phyloP scores from a whole-genome alignment of 2,329 filamentous ascomycete genomes.

The Colletotrichum filicis region DNA sequence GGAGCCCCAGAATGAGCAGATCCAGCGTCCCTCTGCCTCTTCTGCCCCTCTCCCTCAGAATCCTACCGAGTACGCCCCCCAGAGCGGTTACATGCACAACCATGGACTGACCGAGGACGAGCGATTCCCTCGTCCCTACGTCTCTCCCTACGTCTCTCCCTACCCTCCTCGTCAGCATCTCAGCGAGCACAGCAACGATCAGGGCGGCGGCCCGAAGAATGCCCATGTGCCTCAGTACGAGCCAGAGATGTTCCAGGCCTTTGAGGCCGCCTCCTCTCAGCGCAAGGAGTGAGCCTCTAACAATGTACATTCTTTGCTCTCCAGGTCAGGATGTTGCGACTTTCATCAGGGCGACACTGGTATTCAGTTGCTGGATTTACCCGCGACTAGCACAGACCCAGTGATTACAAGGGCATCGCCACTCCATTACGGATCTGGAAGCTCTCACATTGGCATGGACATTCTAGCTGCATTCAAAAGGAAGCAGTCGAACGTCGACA shows the following conservation, averaged over 20 bases:
- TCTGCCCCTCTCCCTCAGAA: not conserved
- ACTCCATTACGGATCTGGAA: not conserved
- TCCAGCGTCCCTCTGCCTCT: not conserved
- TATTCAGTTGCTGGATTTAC: not conserved
- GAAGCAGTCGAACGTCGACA: not conserved
- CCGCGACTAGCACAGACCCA: not conserved
- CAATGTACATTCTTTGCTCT: not conserved
- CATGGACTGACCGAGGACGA: not conserved
- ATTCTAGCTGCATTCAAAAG: not conserved
- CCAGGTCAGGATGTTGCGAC: not conserved
- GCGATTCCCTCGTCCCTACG: not conserved
- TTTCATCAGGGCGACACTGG: not conserved
- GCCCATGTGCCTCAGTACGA: not conserved
- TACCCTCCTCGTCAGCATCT: not conserved
- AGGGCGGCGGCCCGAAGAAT: not conserved
- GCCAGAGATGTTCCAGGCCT: not conserved
- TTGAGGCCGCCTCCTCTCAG: not conserved
- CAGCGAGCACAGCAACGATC: not conserved
- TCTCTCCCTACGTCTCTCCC: not conserved
- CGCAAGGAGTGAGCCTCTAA: not conserved
- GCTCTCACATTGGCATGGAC: not conserved
- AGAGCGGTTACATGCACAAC: not conserved
- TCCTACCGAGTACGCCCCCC: not conserved
- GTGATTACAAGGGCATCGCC: not conserved
- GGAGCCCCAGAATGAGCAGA: not conserved